Evolutionary conservation across 1,284 basidiomycete species (phyloP).

Genomic region (Sporisorium sorghi): DNA sequence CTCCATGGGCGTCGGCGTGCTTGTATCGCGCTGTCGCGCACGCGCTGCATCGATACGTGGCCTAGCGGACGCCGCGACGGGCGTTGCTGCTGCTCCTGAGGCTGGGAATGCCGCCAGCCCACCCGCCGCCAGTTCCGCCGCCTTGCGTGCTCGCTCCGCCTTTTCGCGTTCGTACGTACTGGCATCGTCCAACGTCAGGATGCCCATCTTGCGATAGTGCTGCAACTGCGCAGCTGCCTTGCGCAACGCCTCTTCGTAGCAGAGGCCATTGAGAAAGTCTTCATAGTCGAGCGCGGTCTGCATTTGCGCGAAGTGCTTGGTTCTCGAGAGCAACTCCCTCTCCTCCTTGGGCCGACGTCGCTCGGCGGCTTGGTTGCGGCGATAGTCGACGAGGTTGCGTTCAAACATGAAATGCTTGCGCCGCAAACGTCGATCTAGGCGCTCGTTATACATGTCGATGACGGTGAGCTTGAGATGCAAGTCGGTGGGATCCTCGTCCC

Average conservation of each 20-base stretch:
- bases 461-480: slow-evolving; percentile 89
- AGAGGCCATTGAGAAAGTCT: slow-evolving; percentile 84
- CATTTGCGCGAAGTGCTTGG: slow-evolving; percentile 90
- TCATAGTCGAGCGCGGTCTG: slow-evolving; percentile 95
- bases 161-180: slow-evolving; percentile 63
- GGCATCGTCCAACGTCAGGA: slow-evolving; percentile 64
- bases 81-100: slow-evolving; percentile 45
- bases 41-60: slow-evolving; percentile 45
- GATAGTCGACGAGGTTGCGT: slow-evolving; percentile 87
- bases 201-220: slow-evolving; percentile 64
- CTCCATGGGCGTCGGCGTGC: slow-evolving; percentile 46
- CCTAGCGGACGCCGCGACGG: slow-evolving; percentile 30
- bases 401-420: slow-evolving; percentile 93
- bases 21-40: slow-evolving; percentile 54
- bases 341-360: slow-evolving; percentile 92
- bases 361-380: slow-evolving; percentile 86
- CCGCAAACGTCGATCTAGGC: slow-evolving; percentile 87
- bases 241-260: slow-evolving; percentile 71
- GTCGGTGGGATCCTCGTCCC: slow-evolving; percentile 83
- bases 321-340: slow-evolving; percentile 85
- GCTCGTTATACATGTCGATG: slow-evolving; percentile 91
- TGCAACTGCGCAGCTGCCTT: slow-evolving; percentile 64
- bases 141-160: slow-evolving; percentile 60
- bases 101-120: slow-evolving; percentile 60
- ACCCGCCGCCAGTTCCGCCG: slow-evolving; percentile 62